Evolutionary conservation across 306 rosid species (phyloP).

Genomic region (Styphnolobium japonicum): DNA sequence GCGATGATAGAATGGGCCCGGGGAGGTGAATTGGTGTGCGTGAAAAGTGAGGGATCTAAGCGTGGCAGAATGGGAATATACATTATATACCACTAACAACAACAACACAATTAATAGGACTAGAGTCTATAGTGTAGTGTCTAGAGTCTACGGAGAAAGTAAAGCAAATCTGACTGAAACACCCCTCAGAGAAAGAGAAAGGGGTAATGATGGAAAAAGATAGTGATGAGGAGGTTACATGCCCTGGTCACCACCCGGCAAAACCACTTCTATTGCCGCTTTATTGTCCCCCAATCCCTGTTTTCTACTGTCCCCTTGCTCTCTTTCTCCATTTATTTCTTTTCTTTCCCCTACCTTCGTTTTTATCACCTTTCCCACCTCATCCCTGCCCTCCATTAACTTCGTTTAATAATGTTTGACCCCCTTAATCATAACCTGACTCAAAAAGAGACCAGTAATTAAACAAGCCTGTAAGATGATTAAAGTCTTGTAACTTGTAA

Average conservation of each 20-base stretch:
- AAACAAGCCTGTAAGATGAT: not conserved
- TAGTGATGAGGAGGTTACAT: constrained; percentile 21
- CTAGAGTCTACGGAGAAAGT: not conserved
- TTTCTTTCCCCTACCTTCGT: not conserved
- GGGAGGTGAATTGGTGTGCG: too few species aligned
- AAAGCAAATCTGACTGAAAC: too few species aligned
- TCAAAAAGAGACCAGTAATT: not conserved
- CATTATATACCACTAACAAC: too few species aligned
- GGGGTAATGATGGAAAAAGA: constrained; percentile 42
- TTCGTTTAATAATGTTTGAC: constrained; percentile 15
- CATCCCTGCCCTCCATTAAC: not conserved
- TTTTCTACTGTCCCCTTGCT: constrained; percentile 47
- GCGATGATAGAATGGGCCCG: not conserved
- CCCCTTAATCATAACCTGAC: not conserved
- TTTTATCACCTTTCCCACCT: not conserved
- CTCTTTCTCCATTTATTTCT: constrained; percentile 16
- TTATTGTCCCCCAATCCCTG: constrained; percentile 51
- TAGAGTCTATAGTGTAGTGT: not conserved
- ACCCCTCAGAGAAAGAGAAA: constrained; percentile 19
- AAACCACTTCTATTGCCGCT: constrained; percentile 54
- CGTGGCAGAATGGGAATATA: too few species aligned
- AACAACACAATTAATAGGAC: not conserved
- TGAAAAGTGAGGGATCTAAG: not conserved
- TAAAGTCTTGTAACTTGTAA: not conserved
- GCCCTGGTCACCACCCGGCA: constrained; percentile 65